Evolutionary conservation across 148 eudicot species (phyloP), one percentile per base, ranked within the genome.

Genomic region (Rhododendron vialii): DNA sequence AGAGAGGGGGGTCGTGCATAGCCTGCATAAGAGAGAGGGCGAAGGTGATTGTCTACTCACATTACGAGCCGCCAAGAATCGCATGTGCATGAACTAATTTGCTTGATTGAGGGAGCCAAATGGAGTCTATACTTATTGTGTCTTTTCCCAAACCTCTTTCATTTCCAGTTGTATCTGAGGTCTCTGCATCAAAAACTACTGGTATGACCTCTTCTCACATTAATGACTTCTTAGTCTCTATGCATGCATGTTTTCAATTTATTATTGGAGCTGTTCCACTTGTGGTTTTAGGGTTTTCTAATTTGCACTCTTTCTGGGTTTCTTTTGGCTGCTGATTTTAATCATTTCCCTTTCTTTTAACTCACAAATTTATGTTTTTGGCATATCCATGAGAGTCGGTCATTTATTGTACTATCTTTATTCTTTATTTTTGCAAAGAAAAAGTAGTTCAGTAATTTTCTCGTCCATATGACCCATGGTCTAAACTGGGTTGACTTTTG

Each of bases 61-160:
- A 77, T 10, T 41, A 17, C 2, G 13, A 22, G 47, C 26, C 47
- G 26, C 80, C 80, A 18, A 77, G 80, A 18, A 36, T 38, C 48
- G 26, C 51, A 10, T 26, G 13, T 67, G 73, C 33, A 65, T 65
- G 73, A 65, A n/a, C 73, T 65, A 9, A 65, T 65, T 65, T n/a
- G 73, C 33, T 53, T 55, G 47, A 55, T 57, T 57, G 71, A 71
- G 67, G 82, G 47, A 69, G 7, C 75, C 71, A 84, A 82, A 91
- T 93, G 95, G 90, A 90, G 77, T 90, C 91, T 82, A 82, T 90
- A 73, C 88, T 90, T 24, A 69, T 90, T 67, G 89, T 92, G 80
- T 91, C 90, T 26, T 82, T 84, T 65, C 85, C 90, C n/a, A 91
- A 88, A 82, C 89, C 91, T 45, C 82, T 53, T 48, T 50, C 88